Conservation (phyloP, 768 basidiomycete genomes). For the Erythrobasidium yunnanense region DNA sequence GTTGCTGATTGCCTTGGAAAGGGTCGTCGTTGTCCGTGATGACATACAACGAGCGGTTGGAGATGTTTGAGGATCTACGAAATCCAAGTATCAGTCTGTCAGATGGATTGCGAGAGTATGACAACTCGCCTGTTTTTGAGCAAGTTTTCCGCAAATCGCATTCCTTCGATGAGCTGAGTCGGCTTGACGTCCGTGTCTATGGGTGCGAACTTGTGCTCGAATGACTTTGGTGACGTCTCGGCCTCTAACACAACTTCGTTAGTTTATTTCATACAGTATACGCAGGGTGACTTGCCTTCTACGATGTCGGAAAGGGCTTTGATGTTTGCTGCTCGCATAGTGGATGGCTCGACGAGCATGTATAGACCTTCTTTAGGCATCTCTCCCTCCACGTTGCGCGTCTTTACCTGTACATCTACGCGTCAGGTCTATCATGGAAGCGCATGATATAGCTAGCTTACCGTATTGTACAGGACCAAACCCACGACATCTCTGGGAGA, state of each 20-base stretch:
- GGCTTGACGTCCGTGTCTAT: constrained; percentile 45
- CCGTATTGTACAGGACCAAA: constrained; percentile 83
- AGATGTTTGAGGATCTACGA: constrained; percentile 50
- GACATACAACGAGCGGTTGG: constrained; percentile 82
- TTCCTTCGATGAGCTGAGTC: constrained; percentile 75
- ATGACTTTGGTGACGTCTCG: constrained; percentile 53
- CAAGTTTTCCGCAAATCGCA: constrained; percentile 80
- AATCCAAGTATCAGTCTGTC: constrained; percentile 51
- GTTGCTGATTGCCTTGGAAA: background rate
- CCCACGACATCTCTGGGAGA: constrained; percentile 65
- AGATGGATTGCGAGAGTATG: constrained; percentile 11
- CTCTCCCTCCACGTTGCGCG: background rate
- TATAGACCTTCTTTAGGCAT: constrained; percentile 61
- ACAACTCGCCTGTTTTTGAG: constrained; percentile 66
- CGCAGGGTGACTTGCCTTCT: constrained; percentile 50
- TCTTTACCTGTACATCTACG: constrained; percentile 1
- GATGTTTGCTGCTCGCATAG: constrained; percentile 68
- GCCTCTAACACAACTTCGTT: constrained; percentile 48
- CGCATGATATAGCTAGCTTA: constrained; percentile 44
- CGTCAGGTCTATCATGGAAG: constrained; percentile 27
- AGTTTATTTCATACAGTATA: constrained; percentile 6
- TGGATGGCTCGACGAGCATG: constrained; percentile 64
- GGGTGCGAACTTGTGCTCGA: constrained; percentile 57
- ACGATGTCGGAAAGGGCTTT: constrained; percentile 65
- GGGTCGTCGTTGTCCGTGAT: constrained; percentile 86